Evolutionary conservation across 176 grass and related monocot species (phyloP).

Genomic region (Sorghum bicolor): DNA sequence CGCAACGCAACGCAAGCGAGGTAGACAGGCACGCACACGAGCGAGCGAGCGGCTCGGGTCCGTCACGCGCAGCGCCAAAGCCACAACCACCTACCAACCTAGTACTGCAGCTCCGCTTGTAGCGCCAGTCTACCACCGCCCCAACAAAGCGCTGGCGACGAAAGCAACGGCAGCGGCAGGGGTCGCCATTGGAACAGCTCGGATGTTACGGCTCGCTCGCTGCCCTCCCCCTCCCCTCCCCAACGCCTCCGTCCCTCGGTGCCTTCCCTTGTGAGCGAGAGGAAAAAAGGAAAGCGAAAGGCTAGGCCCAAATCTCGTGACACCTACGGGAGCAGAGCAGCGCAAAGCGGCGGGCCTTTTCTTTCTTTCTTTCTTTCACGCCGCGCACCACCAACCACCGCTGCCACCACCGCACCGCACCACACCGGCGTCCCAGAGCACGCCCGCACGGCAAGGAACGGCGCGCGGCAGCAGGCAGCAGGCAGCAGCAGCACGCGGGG

Average conservation of each 20-base stretch:
- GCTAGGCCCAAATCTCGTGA: conserved; percentile 14
- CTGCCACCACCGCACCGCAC: neutral
- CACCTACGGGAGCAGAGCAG: conserved; percentile 11
- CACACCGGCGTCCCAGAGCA: neutral
- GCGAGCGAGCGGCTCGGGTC: neutral
- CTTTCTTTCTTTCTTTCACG: neutral
- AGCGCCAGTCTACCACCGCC: neutral
- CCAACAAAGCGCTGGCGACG: conserved; percentile 2
- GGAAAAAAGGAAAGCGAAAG: neutral
- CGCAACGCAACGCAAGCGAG: neutral
- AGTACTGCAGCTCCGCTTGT: neutral
- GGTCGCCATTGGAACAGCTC: conserved; percentile 39
- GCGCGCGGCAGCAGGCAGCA: neutral
- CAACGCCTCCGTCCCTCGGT: neutral
- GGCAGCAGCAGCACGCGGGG: neutral
- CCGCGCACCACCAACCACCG: conserved; percentile 21
- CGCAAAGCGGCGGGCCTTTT: conserved; percentile 31
- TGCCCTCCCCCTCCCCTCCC: neutral
- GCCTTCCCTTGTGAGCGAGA: neutral
- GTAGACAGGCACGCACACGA: neutral
- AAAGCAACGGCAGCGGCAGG: neutral
- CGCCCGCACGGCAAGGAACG: conserved; percentile 17
- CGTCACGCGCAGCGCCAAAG: conserved; percentile 1
- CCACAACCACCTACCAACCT: conserved; percentile 20
- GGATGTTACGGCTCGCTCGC: conserved; percentile 10